A percentile compares a stretch with the other conserved stretches of the same genome.
These are phyloP conservation scores for Pichia inconspicua DNA, from an alignment of 1,139 yeast species.

Conservation along the genomic window DNA sequence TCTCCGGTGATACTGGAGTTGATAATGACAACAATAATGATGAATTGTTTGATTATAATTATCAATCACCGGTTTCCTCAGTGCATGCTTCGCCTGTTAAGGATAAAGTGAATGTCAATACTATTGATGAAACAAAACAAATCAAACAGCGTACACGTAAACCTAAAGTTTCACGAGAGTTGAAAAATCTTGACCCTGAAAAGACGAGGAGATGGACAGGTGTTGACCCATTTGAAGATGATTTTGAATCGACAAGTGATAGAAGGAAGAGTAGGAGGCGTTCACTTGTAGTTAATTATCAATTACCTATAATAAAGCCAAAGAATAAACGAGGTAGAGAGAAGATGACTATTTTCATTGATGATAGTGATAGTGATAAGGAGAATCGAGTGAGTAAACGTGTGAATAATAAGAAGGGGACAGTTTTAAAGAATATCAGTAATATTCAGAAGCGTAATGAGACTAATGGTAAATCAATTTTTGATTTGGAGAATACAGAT, in stretches of 20 bases:
- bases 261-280: conserved; percentile 31
- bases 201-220: conserved; percentile 17
- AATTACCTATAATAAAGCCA: conserved; percentile 56
- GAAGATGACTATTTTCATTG: conserved; percentile 40
- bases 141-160: conserved; percentile 4
- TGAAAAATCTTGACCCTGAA: conserved; percentile 23
- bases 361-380: conserved; percentile 11
- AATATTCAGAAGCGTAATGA: neutral
- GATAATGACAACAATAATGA: conserved; percentile 1
- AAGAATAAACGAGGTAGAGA: conserved; percentile 63
- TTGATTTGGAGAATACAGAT: conserved; percentile 11
- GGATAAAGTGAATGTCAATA: neutral
- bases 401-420: neutral
- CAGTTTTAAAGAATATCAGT: conserved; percentile 5
- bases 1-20: neutral
- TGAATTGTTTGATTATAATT: conserved; percentile 3
- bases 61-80: neutral
- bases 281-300: conserved; percentile 55
- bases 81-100: neutral
- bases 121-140: neutral
- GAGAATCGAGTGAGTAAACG: conserved; percentile 10
- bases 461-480: conserved; percentile 3
- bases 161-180: conserved; percentile 28
- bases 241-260: conserved; percentile 9
- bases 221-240: conserved; percentile 11